These are phyloP conservation scores for Stentor roeselii DNA, from an alignment of 73 alveolate species.

Conservation along the genomic window DNA sequence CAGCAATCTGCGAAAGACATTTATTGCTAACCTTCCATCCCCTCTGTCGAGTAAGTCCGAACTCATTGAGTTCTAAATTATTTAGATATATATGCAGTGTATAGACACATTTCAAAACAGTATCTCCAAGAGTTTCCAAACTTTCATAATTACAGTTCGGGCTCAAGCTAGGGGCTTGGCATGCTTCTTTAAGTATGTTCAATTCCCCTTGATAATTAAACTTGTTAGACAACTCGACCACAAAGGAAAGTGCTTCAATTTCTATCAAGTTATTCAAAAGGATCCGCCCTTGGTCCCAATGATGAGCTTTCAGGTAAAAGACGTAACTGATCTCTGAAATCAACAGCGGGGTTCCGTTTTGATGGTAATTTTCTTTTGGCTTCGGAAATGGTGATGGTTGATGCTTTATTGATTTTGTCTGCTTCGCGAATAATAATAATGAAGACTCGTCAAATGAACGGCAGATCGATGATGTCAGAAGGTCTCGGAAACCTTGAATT, in stretches of 20 bases:
- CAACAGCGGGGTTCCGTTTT: neutral
- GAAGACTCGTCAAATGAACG: neutral
- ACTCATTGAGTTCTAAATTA: neutral
- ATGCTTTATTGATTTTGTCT: constrained; percentile 4
- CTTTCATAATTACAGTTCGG: neutral
- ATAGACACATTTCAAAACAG: neutral
- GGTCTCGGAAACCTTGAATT: neutral
- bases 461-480: neutral
- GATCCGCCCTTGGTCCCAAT: neutral
- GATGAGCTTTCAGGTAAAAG: neutral
- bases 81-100: constrained; percentile 7
- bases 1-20: neutral
- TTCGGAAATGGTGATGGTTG: neutral
- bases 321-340: neutral
- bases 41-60: neutral
- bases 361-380: neutral
- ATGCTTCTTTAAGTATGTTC: neutral
- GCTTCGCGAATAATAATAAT: neutral
- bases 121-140: neutral
- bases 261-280: neutral
- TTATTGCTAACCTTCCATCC: neutral
- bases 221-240: neutral
- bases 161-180: neutral
- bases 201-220: neutral
- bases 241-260: neutral